These are phyloP conservation scores for Blastocystis sp. DNA, from an alignment of 352 stramenopile species.

Conservation along the genomic window DNA sequence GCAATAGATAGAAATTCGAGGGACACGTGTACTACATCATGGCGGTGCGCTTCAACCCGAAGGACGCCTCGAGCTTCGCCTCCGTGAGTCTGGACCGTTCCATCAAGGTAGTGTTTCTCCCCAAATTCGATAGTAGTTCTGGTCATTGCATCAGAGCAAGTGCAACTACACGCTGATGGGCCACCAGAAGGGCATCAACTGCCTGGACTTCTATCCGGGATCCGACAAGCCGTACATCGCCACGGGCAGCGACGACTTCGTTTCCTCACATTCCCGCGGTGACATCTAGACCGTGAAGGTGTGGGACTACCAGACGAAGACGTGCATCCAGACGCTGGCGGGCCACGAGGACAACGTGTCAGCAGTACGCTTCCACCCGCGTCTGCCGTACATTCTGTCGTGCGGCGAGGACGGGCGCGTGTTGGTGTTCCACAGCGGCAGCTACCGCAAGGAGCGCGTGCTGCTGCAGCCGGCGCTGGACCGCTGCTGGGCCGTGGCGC, in stretches of 20 bases:
- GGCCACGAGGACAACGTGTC: constrained; percentile 98
- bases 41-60: constrained; percentile 96
- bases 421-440: constrained; percentile 48
- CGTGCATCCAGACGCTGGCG: constrained; percentile 94
- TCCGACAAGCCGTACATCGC: constrained; percentile 97
- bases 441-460: constrained; percentile 49
- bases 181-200: constrained; percentile 95
- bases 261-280: constrained; percentile 2
- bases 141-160: constrained; percentile 83
- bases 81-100: constrained; percentile 91
- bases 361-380: constrained; percentile 93
- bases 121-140: constrained; percentile 67
- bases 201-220: constrained; percentile 95
- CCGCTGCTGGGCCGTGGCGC: constrained; percentile 4
- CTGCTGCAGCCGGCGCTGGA: constrained; percentile 41
- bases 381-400: constrained; percentile 92
- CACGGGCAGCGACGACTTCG: constrained; percentile 84
- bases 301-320: constrained; percentile 99
- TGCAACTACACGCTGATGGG: constrained; percentile 86
- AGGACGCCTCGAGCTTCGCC: constrained; percentile 96
- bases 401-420: constrained; percentile 86
- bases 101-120: constrained; percentile 80
- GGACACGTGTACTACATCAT: constrained; percentile 96
- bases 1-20: constrained; percentile 8
- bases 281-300: constrained; percentile 86